Evolutionary conservation across 73 alveolate species (phyloP).

Genomic region (Paramecium sexaurelia): DNA sequence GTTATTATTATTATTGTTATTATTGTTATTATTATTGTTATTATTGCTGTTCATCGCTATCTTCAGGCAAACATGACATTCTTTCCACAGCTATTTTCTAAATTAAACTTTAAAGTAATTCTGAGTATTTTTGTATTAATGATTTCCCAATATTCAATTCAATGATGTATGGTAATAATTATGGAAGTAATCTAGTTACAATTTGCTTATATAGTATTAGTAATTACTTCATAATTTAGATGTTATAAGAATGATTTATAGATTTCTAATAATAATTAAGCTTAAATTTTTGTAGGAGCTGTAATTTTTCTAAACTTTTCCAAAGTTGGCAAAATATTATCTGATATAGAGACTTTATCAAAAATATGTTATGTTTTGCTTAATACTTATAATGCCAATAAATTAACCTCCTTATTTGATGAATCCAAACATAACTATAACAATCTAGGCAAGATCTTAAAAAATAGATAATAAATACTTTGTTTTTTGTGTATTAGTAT

Average conservation of each 20-base stretch:
- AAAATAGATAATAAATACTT: background rate
- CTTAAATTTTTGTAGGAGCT: background rate
- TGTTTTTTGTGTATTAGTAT: slow-evolving; percentile 1
- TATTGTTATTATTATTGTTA: background rate
- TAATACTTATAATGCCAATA: background rate
- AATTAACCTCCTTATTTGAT: background rate
- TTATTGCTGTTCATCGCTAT: background rate
- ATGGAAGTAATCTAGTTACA: slow-evolving; percentile 7
- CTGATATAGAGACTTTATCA: slow-evolving; percentile 27
- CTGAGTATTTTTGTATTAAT: slow-evolving; percentile 3
- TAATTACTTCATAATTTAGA: background rate
- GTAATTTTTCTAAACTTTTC: slow-evolving; percentile 18
- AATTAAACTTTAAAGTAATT: background rate
- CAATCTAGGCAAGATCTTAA: slow-evolving; percentile 39
- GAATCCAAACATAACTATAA: slow-evolving; percentile 10
- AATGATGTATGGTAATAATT: slow-evolving; percentile 1
- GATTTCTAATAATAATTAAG: slow-evolving; percentile 5
- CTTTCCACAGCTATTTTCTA: background rate
- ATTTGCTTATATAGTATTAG: background rate
- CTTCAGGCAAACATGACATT: slow-evolving; percentile 25
- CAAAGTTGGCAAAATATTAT: slow-evolving; percentile 8
- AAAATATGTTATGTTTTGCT: slow-evolving; percentile 14
- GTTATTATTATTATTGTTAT: background rate
- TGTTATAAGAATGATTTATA: background rate
- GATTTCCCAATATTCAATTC: slow-evolving; percentile 16